Evolutionary conservation across 352 stramenopile genomes (phyloP).

Genomic region (Globisporangium paroecandrum): DNA sequence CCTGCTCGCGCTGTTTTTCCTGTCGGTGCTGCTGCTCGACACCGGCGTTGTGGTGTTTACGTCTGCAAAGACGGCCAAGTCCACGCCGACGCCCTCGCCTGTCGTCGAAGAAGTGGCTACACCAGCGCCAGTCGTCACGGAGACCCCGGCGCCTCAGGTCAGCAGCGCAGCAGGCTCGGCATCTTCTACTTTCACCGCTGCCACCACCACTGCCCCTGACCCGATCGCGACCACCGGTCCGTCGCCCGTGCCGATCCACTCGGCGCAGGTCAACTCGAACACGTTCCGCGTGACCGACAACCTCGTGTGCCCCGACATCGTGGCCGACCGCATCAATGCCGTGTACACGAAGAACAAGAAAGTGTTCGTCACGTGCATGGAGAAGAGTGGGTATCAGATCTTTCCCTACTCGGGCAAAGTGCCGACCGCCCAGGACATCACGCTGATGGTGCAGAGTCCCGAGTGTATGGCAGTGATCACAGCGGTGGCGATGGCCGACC

Average conservation of each 20-base stretch:
- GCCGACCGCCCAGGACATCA: slow-evolving; percentile 32
- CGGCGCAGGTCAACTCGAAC: slow-evolving; percentile 31
- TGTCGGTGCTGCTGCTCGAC: neutral
- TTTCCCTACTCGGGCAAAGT: slow-evolving; percentile 56
- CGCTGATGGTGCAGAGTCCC: slow-evolving; percentile 38
- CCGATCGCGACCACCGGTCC: neutral
- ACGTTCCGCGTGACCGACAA: slow-evolving; percentile 47
- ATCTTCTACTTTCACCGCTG: neutral
- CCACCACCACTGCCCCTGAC: neutral
- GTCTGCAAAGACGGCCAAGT: slow-evolving; percentile 1
- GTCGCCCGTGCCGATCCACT: slow-evolving; percentile 25
- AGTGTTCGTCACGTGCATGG: slow-evolving; percentile 45
- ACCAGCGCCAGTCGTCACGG: neutral
- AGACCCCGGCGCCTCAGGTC: neutral
- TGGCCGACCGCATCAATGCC: slow-evolving; percentile 32
- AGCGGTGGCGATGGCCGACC: slow-evolving; percentile 32
- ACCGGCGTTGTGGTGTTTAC: neutral
- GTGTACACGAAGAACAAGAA: slow-evolving; percentile 49
- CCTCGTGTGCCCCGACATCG: slow-evolving; percentile 38
- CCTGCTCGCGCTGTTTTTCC: neutral
- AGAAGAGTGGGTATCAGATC: slow-evolving; percentile 49
- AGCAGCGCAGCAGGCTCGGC: neutral
- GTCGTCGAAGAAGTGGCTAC: neutral
- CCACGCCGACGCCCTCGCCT: neutral
- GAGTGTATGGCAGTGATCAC: slow-evolving; percentile 54